Evolutionary conservation across 176 grass and related monocot genomes (phyloP), one percentile per base, ranked within the genome.

Genomic region (Aegilops longissima): DNA sequence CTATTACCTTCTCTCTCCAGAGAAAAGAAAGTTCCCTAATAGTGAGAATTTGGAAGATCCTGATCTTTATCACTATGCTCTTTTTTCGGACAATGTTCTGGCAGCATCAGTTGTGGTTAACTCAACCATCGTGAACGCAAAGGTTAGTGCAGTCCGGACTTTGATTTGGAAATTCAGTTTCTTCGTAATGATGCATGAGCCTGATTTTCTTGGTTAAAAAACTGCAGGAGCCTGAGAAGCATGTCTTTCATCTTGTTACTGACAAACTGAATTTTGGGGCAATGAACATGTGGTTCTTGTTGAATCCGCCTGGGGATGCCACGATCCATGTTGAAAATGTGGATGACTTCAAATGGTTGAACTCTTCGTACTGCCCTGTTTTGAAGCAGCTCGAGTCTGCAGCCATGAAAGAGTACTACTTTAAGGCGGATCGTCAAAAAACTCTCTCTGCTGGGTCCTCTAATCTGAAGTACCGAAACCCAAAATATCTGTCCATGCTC

Each of bases 211-310:
- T 45, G 3, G 12, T 80, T 44, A 29, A 45, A 45, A 66, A 70
- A 66, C 40, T 93, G 70, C 81, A 93, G 91, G 91, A 93, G 34
- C 88, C 91, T 78, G 91, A 93, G 73, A 93, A 93, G 70, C 91
- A 93, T 87, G 88, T 93, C 17, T 93, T 93, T 70, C 91, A 93
- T 93, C 70, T 93, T 36, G 91, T 93, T 77, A 93, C 91, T 61
- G 91, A 93, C 68, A 93, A 93, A 61, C 78, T 93, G 82, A 93
- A 93, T 66, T 93, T 93, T 51, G 91, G 85, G 61, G 88, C 91
- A 62, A 90, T 93, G 91, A 93, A 87, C 82, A 93, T 93, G 91
- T 93, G 88, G 91, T 93, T 93, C 85, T 85, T 93, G 56, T 87
- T 93, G 78, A 93, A 93, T 87, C 91, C 91, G 31, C 91, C 88